phyloP scores from a whole-genome alignment of 371 early-diverging fungal species.

The Conidiobolus incongruus region DNA sequence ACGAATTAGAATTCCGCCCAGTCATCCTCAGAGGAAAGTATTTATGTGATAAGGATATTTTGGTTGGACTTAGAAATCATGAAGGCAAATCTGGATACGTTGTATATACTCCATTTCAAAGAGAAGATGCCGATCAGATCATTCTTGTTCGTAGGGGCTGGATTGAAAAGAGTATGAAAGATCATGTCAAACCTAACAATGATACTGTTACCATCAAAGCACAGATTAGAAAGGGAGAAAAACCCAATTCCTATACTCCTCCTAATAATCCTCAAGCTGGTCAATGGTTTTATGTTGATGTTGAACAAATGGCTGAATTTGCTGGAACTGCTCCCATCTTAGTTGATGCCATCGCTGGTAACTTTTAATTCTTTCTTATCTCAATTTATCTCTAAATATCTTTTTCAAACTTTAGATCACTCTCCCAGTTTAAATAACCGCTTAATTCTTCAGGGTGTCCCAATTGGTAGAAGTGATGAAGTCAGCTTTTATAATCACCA shows the following conservation, averaged over 20 bases:
- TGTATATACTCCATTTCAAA: constrained; percentile 62
- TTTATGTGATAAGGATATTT: constrained; percentile 47
- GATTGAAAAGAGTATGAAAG: constrained; percentile 47
- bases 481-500: constrained; percentile 70
- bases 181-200: constrained; percentile 21
- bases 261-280: constrained; percentile 31
- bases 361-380: background rate
- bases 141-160: constrained; percentile 75
- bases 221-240: constrained; percentile 31
- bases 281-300: constrained; percentile 68
- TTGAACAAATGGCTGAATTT: constrained; percentile 43
- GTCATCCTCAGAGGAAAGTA: constrained; percentile 40
- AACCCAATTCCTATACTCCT: constrained; percentile 39
- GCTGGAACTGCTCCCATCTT: constrained; percentile 39
- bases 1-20: constrained; percentile 48
- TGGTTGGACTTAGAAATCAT: constrained; percentile 52
- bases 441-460: constrained; percentile 32
- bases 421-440: constrained; percentile 15
- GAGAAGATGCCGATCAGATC: constrained; percentile 35
- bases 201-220: constrained; percentile 33
- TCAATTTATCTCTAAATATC: background rate
- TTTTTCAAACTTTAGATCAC: constrained; percentile 8
- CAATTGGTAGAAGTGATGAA: constrained; percentile 38
- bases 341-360: constrained; percentile 44
- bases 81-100: constrained; percentile 60